Evolutionary conservation across 208 protist genomes (phyloP).

Genomic region (Leishmania lainsoni): DNA sequence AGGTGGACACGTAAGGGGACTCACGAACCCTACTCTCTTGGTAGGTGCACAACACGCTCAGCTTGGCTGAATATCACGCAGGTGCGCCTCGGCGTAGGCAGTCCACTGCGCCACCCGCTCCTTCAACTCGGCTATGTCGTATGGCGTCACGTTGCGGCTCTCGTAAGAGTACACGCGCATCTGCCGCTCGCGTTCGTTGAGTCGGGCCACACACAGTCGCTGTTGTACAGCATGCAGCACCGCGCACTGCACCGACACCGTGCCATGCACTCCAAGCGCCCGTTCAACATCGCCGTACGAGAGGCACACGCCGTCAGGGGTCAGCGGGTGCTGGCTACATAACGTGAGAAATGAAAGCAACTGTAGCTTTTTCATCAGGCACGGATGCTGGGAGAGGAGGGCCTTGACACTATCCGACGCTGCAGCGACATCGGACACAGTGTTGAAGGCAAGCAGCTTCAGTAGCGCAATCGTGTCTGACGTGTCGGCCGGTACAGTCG

Average conservation of each 20-base stretch:
- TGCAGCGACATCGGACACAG: constrained; percentile 5
- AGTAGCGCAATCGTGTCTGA: constrained; percentile 20
- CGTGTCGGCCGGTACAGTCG: background rate
- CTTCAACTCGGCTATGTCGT: constrained; percentile 38
- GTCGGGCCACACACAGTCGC: constrained; percentile 43
- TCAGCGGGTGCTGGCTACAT: constrained; percentile 20
- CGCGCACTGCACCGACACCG: constrained; percentile 42
- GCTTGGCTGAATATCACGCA: constrained; percentile 34
- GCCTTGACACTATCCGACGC: constrained; percentile 9
- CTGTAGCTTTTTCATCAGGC: constrained; percentile 33
- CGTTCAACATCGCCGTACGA: constrained; percentile 31
- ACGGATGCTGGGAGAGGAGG: constrained; percentile 23
- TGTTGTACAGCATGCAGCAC: constrained; percentile 52
- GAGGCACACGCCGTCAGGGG: constrained; percentile 21
- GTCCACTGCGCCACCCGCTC: constrained; percentile 41
- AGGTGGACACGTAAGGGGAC: background rate
- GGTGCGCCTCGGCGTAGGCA: constrained; percentile 30
- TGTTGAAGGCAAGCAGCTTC: constrained; percentile 24
- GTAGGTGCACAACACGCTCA: background rate
- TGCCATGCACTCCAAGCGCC: constrained; percentile 17
- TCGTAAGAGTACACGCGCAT: constrained; percentile 47
- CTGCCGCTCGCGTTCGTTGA: constrained; percentile 41
- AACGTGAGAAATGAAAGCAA: constrained; percentile 53
- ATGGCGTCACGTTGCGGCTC: constrained; percentile 37
- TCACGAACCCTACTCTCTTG: no score